phyloP scores from a whole-genome alignment of 2,329 filamentous ascomycete genomes.

The Colletotrichum horii region DNA sequence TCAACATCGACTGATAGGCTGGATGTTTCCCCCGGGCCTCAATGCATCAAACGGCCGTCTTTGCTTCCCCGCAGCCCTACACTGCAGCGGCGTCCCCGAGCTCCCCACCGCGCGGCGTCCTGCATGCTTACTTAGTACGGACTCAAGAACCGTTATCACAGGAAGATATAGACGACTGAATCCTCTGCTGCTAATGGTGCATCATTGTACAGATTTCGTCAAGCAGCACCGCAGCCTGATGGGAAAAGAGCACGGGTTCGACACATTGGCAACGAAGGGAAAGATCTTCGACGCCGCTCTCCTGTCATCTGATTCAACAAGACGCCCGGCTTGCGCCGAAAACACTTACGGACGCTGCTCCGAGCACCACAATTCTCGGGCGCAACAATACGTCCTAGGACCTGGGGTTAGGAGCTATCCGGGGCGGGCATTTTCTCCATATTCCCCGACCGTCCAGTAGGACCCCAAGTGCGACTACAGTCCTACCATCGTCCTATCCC shows the following conservation, averaged over 20 bases:
- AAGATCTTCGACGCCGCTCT: not conserved
- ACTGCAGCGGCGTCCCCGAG: not conserved
- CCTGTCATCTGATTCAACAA: not conserved
- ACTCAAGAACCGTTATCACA: not conserved
- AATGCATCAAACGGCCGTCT: not conserved
- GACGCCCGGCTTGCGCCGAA: not conserved
- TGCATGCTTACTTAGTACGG: not conserved
- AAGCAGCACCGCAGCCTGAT: not conserved
- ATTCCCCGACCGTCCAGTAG: not conserved
- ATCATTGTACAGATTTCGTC: not conserved
- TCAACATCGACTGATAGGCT: not conserved
- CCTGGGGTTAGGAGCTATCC: rapidly evolving
- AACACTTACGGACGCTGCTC: not conserved
- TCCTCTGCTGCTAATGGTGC: not conserved
- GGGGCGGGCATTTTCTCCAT: not conserved
- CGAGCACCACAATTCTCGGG: not conserved
- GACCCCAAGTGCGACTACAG: not conserved
- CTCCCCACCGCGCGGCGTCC: not conserved
- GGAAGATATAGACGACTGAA: not conserved
- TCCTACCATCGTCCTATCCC: not conserved
- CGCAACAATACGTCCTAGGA: not conserved
- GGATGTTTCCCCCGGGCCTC: not conserved
- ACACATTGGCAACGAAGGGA: not conserved
- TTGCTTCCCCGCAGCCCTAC: not conserved
- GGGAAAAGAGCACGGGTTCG: not conserved